Base-by-base conservation (phyloP, 164 flowering plant genomes). In the Macadamia tetraphylla region DNA sequence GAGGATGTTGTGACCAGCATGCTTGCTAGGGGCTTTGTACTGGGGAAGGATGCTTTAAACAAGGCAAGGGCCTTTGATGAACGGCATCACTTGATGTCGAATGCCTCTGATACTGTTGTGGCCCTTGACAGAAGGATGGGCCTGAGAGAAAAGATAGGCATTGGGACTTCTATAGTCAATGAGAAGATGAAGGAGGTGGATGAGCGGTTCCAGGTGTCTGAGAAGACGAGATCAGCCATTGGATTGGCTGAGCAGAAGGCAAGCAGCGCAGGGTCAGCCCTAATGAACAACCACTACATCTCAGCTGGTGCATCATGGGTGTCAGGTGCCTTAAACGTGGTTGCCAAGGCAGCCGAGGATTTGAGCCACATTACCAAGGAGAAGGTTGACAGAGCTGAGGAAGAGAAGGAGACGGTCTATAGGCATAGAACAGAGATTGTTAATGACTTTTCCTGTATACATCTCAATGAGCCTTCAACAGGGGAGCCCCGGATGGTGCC, bases 41-140 rank as follows among this genome's bases (percentile, higher is more conserved):
- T 92, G 77, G 96, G 97, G 44, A 89, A 89, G 73, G 97, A 90
- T 72, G 91, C 97, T 9, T 72, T 92, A 56, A 78, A 71, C 77
- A 88, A 83, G 76, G 94, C 97, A 61, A 88, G 83, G 71, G 46
- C 81, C 9, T 82, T 91, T 29, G 95, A 91, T 60, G 93, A 88
- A 61, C 74, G 70, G 71, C 89, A 76, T 67, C 83, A 86, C 18
- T 71, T 87, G 64, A 78, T 73, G 29, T 81, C 92, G 15, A 88
- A 77, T 69, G 92, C 94, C 56, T 79, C 97, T 49, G 87, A 88
- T 6, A 82, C 86, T 6, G 90, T 87, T 32, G 86, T 83, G 7
- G 81, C 90, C 30, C 67, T 92, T 30, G 89, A 88, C 67, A 71
- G 60, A 9, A 88, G 73, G 74, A 82, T 88, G 4, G 94, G 94